These are phyloP conservation scores for Fragaria ananassa DNA, from an alignment of 306 rosid species.

Conservation along the genomic window DNA sequence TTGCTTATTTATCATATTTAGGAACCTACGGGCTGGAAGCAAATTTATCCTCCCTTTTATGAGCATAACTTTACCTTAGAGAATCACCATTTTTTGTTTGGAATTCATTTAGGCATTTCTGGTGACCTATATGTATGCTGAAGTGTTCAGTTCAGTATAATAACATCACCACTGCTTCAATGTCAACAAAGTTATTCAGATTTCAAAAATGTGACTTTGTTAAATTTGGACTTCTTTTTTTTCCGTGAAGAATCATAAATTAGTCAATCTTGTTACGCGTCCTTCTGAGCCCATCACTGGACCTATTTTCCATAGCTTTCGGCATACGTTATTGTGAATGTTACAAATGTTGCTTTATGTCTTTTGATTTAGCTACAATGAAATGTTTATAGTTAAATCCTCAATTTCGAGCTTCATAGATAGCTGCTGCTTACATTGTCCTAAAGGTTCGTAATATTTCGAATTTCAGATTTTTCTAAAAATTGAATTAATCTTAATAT, in stretches of 20 bases:
- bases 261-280: background rate
- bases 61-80: background rate
- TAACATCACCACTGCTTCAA: background rate
- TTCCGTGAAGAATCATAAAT: background rate
- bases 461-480: background rate
- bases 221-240: background rate
- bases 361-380: background rate
- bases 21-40: background rate
- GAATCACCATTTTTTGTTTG: background rate
- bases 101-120: background rate
- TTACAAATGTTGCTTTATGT: background rate
- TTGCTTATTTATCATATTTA: background rate
- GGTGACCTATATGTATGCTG: background rate
- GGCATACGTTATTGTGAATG: background rate
- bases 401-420: background rate
- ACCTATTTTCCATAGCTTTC: constrained; percentile 6
- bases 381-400: background rate
- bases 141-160: background rate
- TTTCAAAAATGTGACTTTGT: background rate
- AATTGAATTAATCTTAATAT: background rate
- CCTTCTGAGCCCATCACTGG: background rate
- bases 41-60: background rate
- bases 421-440: background rate
- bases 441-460: background rate
- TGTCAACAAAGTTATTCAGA: background rate